phyloP scores from a whole-genome alignment of 2,329 filamentous ascomycete genomes.

The Pseudonectria foliicola region DNA sequence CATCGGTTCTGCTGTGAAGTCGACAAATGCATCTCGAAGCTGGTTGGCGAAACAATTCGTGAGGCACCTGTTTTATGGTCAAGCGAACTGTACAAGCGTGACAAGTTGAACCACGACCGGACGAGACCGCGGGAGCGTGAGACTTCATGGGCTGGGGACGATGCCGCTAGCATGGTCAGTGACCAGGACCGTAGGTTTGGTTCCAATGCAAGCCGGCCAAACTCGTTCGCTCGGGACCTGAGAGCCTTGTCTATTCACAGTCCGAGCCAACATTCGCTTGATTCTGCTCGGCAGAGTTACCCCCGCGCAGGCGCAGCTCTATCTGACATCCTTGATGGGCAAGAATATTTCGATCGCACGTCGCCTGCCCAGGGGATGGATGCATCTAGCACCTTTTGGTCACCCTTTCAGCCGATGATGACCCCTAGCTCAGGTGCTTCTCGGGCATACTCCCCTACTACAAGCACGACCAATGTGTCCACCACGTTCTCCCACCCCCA shows the following conservation, averaged over 20 bases:
- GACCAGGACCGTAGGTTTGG: conserved; percentile 46
- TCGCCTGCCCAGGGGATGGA: conserved; percentile 68
- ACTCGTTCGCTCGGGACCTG: conserved; percentile 49
- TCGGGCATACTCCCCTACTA: conserved; percentile 53
- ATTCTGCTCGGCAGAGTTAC: conserved; percentile 58
- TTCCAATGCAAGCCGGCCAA: conserved; percentile 36
- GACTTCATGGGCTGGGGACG: conserved; percentile 39
- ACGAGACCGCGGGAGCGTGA: conserved; percentile 38
- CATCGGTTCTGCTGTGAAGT: conserved; percentile 91
- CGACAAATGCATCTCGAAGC: conserved; percentile 74
- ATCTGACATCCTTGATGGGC: conserved; percentile 61
- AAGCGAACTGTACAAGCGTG: conserved; percentile 77
- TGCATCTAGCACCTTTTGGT: conserved; percentile 79
- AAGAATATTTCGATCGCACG: conserved; percentile 62
- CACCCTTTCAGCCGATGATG: conserved; percentile 66
- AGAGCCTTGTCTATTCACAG: conserved; percentile 54
- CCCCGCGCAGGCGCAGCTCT: conserved; percentile 49
- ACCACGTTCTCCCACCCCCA: conserved; percentile 39
- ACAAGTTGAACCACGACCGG: conserved; percentile 56
- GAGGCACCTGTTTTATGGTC: conserved; percentile 89
- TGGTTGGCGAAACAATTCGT: conserved; percentile 76
- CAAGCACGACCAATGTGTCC: conserved; percentile 52
- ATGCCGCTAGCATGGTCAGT: conserved; percentile 46
- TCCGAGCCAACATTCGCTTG: conserved; percentile 61
- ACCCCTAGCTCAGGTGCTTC: conserved; percentile 55